A percentile compares a stretch with the other conserved stretches of the same genome.
phyloP scores from a whole-genome alignment of 805 yeast genomes.

The Myxozyma udenii region DNA sequence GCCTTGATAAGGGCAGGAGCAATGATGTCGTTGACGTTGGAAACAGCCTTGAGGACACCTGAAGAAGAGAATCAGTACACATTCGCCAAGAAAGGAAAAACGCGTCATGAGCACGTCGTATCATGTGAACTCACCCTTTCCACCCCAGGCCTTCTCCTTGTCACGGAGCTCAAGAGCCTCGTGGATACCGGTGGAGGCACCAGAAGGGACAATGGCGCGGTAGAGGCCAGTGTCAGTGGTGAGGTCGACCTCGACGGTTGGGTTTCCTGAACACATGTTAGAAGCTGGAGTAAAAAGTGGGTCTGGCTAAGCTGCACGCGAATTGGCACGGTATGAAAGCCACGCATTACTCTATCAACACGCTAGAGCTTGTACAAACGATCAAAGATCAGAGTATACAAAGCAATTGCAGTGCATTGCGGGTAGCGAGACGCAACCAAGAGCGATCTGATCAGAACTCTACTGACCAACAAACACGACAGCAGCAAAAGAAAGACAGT shows the following conservation, averaged over 20 bases:
- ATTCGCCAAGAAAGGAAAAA: not conserved
- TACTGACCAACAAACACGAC: too few relatives aligned
- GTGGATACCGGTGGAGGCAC: conserved; percentile 98
- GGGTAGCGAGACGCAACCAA: too few relatives aligned
- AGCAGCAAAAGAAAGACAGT: too few relatives aligned
- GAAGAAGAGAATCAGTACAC: not conserved
- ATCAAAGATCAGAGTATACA: too few relatives aligned
- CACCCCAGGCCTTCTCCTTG: conserved; percentile 96
- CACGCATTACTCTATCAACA: too few relatives aligned
- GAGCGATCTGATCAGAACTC: too few relatives aligned
- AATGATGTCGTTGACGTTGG: conserved; percentile 89
- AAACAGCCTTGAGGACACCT: conserved; percentile 83
- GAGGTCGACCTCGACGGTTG: conserved; percentile 98
- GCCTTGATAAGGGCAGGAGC: conserved; percentile 90
- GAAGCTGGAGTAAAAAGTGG: too few relatives aligned
- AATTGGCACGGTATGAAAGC: too few relatives aligned
- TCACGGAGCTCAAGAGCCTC: conserved; percentile 99
- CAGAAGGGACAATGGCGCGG: conserved; percentile 98
- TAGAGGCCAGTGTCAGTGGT: conserved; percentile 88
- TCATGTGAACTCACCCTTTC: conserved; percentile 78
- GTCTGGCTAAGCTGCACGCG: too few relatives aligned
- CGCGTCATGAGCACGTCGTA: not conserved
- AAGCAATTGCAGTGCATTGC: too few relatives aligned
- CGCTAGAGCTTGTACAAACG: too few relatives aligned
- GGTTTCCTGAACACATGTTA: conserved; percentile 62